Conservation (phyloP, 2,329 filamentous ascomycete genomes). For the Alternaria incomplexa region DNA sequence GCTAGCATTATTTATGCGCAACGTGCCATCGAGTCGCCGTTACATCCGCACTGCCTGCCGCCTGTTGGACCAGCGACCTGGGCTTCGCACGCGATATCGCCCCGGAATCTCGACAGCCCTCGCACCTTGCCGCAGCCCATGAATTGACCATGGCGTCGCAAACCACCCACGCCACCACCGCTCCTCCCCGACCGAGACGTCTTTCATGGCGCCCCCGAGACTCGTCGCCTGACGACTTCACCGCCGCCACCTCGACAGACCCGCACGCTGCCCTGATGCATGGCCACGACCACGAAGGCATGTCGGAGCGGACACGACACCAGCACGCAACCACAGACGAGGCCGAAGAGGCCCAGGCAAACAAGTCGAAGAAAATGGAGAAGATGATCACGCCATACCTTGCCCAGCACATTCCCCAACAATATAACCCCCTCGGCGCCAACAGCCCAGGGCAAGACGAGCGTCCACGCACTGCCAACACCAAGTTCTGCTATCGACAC, state of each 20-base stretch:
- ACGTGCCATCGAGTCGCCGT: background rate
- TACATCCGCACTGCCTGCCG: background rate
- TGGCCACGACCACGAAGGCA: constrained; percentile 47
- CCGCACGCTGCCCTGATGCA: constrained; percentile 45
- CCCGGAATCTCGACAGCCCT: constrained; percentile 25
- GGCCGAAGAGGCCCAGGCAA: constrained; percentile 33
- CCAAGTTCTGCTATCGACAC: constrained; percentile 95
- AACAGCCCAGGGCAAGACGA: constrained; percentile 47
- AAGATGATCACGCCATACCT: constrained; percentile 88
- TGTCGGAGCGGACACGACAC: constrained; percentile 40
- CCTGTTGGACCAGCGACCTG: constrained; percentile 16
- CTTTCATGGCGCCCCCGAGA: constrained; percentile 38
- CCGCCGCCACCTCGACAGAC: constrained; percentile 22
- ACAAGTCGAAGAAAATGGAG: constrained; percentile 67
- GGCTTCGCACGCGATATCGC: constrained; percentile 28
- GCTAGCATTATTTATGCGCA: constrained; percentile 10
- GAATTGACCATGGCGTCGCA: constrained; percentile 36
- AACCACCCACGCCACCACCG: constrained; percentile 23
- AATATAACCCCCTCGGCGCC: constrained; percentile 80
- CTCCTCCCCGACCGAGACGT: constrained; percentile 30
- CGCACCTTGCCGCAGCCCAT: constrained; percentile 16
- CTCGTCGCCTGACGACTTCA: constrained; percentile 17
- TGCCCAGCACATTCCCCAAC: constrained; percentile 84
- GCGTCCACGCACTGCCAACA: constrained; percentile 64
- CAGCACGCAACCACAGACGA: constrained; percentile 29